Percentiles rank a stretch among this genome's conserved stretches.
Conservation (phyloP, 148 eudicot genomes). For the Amaranthus cruentus region DNA sequence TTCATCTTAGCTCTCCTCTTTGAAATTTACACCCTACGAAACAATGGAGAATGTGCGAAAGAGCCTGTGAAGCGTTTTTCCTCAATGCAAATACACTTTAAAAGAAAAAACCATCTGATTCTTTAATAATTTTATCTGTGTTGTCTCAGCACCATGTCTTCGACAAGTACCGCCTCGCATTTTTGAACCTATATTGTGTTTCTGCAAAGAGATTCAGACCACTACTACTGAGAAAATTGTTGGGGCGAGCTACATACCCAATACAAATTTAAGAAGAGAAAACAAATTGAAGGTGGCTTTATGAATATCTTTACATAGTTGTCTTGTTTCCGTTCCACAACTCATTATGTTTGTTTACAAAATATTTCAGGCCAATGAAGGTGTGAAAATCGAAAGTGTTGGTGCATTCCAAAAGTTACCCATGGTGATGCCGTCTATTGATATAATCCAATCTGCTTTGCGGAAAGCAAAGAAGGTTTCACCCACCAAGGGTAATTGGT, state of each 20-base stretch:
- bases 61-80: too few relatives aligned
- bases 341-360: not conserved
- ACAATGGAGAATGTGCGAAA: too few relatives aligned
- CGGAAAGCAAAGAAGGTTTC: conserved; percentile 76
- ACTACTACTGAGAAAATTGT: conserved; percentile 45
- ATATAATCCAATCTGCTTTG: conserved; percentile 74
- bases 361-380: conserved; percentile 37
- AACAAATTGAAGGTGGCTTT: conserved; percentile 36
- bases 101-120: not conserved
- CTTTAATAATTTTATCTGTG: not conserved
- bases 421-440: conserved; percentile 91
- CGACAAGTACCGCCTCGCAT: conserved; percentile 29
- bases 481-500: conserved; percentile 78
- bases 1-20: too few relatives aligned
- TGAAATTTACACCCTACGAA: too few relatives aligned
- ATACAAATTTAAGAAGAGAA: conserved; percentile 30
- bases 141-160: conserved; percentile 31
- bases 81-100: too few relatives aligned
- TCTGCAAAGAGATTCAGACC: conserved; percentile 67
- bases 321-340: not conserved
- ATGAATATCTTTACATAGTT: not conserved
- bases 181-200: conserved; percentile 36
- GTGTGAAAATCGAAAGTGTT: conserved; percentile 38
- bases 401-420: conserved; percentile 98
- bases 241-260: conserved; percentile 56